Percentiles rank a stretch among this genome's conserved stretches.
Conservation (phyloP, 208 protist species). For the Phytomonas sp. region DNA sequence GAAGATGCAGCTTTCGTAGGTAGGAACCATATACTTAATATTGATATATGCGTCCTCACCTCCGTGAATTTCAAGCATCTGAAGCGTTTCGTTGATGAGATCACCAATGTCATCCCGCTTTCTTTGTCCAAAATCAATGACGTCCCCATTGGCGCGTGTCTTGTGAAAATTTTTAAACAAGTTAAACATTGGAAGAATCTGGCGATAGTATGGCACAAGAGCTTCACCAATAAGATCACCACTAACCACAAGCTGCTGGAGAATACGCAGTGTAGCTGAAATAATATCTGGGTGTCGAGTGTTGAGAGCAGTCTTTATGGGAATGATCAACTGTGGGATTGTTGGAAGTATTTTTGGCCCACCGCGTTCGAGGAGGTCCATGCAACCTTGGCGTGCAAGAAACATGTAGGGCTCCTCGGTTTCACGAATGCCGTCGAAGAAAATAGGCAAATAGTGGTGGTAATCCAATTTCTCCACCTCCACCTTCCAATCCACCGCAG, state of each 20-base stretch:
- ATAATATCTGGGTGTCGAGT: slow-evolving; percentile 97
- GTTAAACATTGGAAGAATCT: slow-evolving; percentile 98
- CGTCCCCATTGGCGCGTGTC: slow-evolving; percentile 84
- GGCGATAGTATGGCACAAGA: slow-evolving; percentile 99
- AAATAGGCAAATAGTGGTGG: slow-evolving; percentile 99
- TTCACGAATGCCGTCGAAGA: slow-evolving; percentile 98
- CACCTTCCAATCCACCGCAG: slow-evolving; percentile 95
- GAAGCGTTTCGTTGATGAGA: slow-evolving; percentile 97
- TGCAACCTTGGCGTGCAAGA: slow-evolving; percentile 92
- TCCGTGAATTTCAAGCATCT: slow-evolving; percentile 87
- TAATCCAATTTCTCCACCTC: slow-evolving; percentile 98
- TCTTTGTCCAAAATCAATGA: slow-evolving; percentile 95
- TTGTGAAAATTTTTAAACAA: slow-evolving; percentile 96
- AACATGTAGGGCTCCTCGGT: slow-evolving; percentile 98
- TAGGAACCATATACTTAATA: slow-evolving; percentile 96
- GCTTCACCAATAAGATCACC: slow-evolving; percentile 96
- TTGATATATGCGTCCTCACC: slow-evolving; percentile 93
- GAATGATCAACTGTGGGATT: slow-evolving; percentile 98
- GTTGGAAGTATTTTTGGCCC: slow-evolving; percentile 95
- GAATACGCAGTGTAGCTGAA: slow-evolving; percentile 93
- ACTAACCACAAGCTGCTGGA: slow-evolving; percentile 95
- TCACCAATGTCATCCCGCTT: slow-evolving; percentile 96
- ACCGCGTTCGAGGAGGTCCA: slow-evolving; percentile 94
- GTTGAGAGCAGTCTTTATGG: slow-evolving; percentile 98
- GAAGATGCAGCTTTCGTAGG: slow-evolving; percentile 88